Evolutionary conservation across 345 rosid species (phyloP).

Genomic region (Eucalyptus cloeziana): DNA sequence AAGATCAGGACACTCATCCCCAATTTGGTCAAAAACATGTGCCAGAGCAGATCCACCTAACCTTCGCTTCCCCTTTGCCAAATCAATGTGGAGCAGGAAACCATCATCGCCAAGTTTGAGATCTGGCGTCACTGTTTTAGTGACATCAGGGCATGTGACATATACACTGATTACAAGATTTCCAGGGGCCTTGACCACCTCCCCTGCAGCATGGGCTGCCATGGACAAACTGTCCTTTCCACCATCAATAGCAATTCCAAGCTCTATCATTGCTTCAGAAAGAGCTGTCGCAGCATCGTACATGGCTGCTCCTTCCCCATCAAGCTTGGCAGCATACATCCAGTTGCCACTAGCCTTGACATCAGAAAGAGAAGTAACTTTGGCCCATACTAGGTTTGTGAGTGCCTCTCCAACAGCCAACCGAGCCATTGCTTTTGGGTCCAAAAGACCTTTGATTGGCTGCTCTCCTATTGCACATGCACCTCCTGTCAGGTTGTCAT

Average conservation of each 20-base stretch:
- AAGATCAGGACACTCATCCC: conserved; percentile 79
- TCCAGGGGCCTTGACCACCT: conserved; percentile 93
- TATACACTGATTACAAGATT: conserved; percentile 86
- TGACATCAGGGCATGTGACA: conserved; percentile 79
- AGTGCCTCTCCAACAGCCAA: conserved; percentile 90
- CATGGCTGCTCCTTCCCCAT: conserved; percentile 94
- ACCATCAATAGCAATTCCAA: conserved; percentile 94
- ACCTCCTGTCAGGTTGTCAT: conserved; percentile 67
- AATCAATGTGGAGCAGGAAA: conserved; percentile 65
- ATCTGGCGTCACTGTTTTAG: conserved; percentile 89
- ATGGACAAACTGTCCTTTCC: conserved; percentile 94
- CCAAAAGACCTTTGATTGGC: conserved; percentile 74
- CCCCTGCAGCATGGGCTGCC: conserved; percentile 80
- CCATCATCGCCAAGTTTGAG: conserved; percentile 69
- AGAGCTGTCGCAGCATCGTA: conserved; percentile 85
- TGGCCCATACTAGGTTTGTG: conserved; percentile 91
- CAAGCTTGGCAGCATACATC: conserved; percentile 98
- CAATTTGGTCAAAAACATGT: conserved; percentile 76
- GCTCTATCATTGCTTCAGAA: conserved; percentile 82
- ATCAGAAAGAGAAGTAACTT: conserved; percentile 77
- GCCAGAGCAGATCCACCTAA: conserved; percentile 92
- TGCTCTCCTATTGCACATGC: conserved; percentile 95
- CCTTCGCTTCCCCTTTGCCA: conserved; percentile 74
- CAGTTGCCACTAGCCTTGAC: conserved; percentile 96
- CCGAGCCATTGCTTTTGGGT: conserved; percentile 97